A percentile compares a stretch with the other conserved stretches of the same genome.
Conservation (phyloP, 139 green algal species). For the Yamagishiella unicocca region DNA sequence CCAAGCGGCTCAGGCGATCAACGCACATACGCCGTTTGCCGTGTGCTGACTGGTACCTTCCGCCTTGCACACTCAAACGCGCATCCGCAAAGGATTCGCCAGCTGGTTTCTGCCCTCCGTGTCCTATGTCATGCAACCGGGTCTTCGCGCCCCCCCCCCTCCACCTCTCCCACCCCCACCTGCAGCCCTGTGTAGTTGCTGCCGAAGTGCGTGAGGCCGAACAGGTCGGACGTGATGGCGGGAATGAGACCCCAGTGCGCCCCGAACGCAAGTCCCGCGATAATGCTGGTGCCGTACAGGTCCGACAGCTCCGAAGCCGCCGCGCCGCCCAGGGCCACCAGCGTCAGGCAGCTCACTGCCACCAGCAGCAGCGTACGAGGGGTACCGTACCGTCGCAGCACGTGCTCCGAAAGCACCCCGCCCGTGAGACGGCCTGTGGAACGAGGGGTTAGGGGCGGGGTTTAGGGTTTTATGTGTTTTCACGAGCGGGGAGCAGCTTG, state of each 20-base stretch:
- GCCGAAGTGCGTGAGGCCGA: constrained; percentile 76
- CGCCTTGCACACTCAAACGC: too few relatives aligned
- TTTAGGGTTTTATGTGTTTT: too few relatives aligned
- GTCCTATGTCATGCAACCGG: too few relatives aligned
- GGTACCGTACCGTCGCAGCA: constrained; percentile 61
- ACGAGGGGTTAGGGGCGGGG: too few relatives aligned
- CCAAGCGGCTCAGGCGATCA: too few relatives aligned
- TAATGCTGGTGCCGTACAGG: constrained; percentile 39
- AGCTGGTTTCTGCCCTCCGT: too few relatives aligned
- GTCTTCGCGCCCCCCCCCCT: neutral
- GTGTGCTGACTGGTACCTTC: too few relatives aligned
- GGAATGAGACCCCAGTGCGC: constrained; percentile 86
- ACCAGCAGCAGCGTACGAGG: constrained; percentile 66
- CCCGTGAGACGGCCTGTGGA: constrained; percentile 73
- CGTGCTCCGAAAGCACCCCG: constrained; percentile 68
- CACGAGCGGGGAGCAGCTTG: too few relatives aligned
- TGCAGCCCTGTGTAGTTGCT: constrained; percentile 64
- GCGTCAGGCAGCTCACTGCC: constrained; percentile 24
- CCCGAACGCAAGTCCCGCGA: constrained; percentile 82
- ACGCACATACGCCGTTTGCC: too few relatives aligned
- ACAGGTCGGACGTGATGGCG: constrained; percentile 75
- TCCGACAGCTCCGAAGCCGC: neutral
- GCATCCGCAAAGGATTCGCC: too few relatives aligned
- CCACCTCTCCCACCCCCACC: constrained; percentile 12
- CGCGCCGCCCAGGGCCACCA: constrained; percentile 8